Conservation (phyloP, 306 rosid species). For the Malus fusca region DNA sequence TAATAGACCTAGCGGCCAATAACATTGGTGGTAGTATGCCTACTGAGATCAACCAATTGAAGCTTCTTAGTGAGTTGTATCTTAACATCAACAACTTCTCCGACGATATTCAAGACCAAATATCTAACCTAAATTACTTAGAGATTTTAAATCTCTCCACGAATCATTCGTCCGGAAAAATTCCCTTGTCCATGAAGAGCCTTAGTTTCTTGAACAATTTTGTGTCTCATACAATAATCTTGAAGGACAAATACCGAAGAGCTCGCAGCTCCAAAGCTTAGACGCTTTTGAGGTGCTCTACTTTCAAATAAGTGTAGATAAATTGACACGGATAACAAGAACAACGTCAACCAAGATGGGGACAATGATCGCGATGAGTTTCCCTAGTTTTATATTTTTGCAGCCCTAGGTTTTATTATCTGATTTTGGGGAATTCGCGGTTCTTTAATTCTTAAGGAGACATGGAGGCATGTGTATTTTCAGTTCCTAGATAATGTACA, state of each 20-base stretch:
- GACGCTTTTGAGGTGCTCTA: background rate
- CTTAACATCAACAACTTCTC: background rate
- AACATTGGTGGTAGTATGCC: background rate
- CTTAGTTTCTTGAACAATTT: background rate
- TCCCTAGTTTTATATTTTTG: no score
- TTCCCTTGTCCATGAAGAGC: background rate
- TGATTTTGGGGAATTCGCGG: no score
- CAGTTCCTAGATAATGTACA: background rate
- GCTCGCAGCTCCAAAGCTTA: background rate
- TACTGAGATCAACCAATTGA: background rate
- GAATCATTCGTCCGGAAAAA: background rate
- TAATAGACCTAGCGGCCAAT: background rate
- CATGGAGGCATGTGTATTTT: no score
- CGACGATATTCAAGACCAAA: background rate
- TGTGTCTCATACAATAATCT: background rate
- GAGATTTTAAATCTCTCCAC: background rate
- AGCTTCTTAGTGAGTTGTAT: background rate
- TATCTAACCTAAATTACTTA: background rate
- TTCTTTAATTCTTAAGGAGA: no score
- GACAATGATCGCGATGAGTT: background rate
- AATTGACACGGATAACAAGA: no score
- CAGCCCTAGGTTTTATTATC: background rate
- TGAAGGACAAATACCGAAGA: background rate
- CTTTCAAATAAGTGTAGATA: no score
- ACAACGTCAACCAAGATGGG: background rate